phyloP scores from a whole-genome alignment of 768 basidiomycete genomes.

The Hydnum rufescens region DNA sequence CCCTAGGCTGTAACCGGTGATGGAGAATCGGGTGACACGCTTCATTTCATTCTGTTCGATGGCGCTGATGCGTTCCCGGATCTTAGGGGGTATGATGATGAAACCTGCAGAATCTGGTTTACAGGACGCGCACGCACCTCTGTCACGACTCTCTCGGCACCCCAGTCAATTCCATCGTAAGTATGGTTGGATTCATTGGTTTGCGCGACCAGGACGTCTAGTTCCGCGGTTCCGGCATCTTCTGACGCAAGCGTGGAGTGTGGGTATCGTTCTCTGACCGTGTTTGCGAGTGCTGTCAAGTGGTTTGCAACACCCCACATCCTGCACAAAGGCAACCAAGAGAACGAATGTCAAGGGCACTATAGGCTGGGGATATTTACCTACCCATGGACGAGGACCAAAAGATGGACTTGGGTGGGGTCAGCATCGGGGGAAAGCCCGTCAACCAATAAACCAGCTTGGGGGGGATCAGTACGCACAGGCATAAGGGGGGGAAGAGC shows the following conservation, averaged over 20 bases:
- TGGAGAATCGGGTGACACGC: conserved; percentile 46
- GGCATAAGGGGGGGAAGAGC: too few relatives aligned
- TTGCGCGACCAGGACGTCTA: conserved; percentile 45
- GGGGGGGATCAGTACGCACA: too few relatives aligned
- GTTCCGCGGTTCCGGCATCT: conserved; percentile 12
- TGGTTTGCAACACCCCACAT: not conserved
- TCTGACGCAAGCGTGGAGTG: not conserved
- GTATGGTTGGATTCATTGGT: conserved; percentile 42
- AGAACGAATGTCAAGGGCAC: not conserved
- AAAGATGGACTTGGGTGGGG: too few relatives aligned
- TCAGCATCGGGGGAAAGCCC: too few relatives aligned
- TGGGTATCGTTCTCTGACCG: not conserved
- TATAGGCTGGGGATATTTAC: not conserved
- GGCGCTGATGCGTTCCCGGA: conserved; percentile 33
- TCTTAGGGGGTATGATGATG: conserved; percentile 20
- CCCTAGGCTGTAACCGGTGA: conserved; percentile 71
- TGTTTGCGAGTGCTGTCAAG: not conserved
- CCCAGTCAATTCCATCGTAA: conserved; percentile 74
- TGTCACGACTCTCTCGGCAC: conserved; percentile 56
- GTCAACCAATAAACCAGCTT: too few relatives aligned
- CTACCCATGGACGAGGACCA: not conserved
- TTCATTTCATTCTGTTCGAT: conserved; percentile 29
- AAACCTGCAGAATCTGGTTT: not conserved
- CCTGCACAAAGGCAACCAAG: not conserved
- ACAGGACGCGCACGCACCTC: conserved; percentile 31